These are phyloP conservation scores for Xylaria sp. DNA, from an alignment of 2,329 filamentous ascomycete species.

Conservation along the genomic window DNA sequence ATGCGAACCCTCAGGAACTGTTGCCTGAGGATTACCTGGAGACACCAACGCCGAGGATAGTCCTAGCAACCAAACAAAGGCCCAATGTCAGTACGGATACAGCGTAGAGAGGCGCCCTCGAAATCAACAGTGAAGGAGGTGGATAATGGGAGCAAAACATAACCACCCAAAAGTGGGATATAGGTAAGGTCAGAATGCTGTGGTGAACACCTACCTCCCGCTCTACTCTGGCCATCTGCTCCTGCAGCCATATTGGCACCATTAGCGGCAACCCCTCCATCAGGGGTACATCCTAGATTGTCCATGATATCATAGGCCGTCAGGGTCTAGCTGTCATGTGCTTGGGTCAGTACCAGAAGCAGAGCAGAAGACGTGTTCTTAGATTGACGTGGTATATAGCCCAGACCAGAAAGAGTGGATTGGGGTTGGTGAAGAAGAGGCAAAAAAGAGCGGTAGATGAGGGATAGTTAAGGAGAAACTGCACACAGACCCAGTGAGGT, in stretches of 20 bases:
- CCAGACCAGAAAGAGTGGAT: not conserved
- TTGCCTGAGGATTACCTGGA: slow-evolving; percentile 25
- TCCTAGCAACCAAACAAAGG: slow-evolving; percentile 19
- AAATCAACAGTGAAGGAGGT: not conserved
- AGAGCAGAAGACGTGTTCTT: not conserved
- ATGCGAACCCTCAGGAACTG: slow-evolving; percentile 28
- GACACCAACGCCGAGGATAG: not conserved
- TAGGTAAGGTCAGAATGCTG: not conserved
- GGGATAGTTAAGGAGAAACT: not conserved
- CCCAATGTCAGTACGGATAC: slow-evolving; percentile 21
- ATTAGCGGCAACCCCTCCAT: not conserved
- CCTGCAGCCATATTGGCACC: not conserved
- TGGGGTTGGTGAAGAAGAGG: not conserved
- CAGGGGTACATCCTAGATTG: not conserved
- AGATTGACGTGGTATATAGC: not conserved
- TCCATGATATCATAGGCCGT: slow-evolving; percentile 8
- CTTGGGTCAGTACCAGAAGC: not conserved
- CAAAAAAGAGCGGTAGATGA: not conserved
- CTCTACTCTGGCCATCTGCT: not conserved
- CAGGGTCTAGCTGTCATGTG: not conserved
- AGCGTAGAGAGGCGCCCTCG: not conserved
- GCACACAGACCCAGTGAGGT: no score
- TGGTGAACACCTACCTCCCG: slow-evolving; percentile 23
- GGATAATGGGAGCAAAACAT: not conserved
- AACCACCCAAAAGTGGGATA: not conserved